These are phyloP conservation scores for Triangularia setosa DNA, from an alignment of 2,329 filamentous ascomycete genomes.

Conservation along the genomic window DNA sequence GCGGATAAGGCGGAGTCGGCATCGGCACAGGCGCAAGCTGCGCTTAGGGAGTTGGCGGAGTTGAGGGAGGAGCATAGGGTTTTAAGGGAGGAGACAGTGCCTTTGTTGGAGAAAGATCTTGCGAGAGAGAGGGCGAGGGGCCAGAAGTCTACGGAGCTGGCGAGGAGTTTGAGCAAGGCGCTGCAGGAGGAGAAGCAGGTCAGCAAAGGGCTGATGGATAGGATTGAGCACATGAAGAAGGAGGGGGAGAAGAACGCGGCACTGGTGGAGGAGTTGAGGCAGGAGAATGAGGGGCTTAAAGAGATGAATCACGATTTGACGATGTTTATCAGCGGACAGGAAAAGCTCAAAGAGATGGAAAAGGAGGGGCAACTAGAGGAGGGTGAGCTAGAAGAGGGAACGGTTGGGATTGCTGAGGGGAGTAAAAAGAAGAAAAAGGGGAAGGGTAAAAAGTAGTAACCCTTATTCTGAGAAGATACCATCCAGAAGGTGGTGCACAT, in stretches of 20 bases:
- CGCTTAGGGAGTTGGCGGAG: constrained; percentile 45
- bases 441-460: constrained; percentile 34
- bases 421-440: constrained; percentile 50
- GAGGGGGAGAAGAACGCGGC: constrained; percentile 54
- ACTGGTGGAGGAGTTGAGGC: constrained; percentile 67
- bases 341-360: constrained; percentile 71
- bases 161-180: constrained; percentile 69
- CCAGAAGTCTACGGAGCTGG: constrained; percentile 69
- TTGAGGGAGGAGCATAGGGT: constrained; percentile 53
- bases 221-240: constrained; percentile 70
- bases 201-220: constrained; percentile 72
- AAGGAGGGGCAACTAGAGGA: constrained; percentile 55
- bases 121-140: constrained; percentile 65
- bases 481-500: not conserved
- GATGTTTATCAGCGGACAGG: constrained; percentile 81
- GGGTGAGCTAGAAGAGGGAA: constrained; percentile 73
- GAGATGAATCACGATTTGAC: constrained; percentile 84
- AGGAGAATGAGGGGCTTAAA: constrained; percentile 67
- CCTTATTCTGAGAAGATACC: not conserved
- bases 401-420: constrained; percentile 52
- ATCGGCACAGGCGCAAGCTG: constrained; percentile 44
- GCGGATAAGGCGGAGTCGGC: constrained; percentile 63
- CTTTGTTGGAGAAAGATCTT: constrained; percentile 68
- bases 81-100: constrained; percentile 55
- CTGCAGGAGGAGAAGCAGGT: constrained; percentile 85